These are phyloP conservation scores for Candida qinlingensis DNA, from an alignment of 805 yeast species.

Conservation along the genomic window DNA sequence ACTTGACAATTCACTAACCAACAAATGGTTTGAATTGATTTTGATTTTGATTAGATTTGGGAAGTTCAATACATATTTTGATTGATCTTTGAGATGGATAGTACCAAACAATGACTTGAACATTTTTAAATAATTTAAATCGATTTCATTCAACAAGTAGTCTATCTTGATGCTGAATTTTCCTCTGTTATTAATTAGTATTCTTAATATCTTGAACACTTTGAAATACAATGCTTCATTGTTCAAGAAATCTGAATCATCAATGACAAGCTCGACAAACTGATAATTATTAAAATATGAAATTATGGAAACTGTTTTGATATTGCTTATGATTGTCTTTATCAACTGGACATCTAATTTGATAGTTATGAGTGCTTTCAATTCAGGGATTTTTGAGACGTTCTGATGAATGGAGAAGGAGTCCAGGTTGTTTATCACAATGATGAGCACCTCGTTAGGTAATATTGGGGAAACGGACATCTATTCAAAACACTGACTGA, in stretches of 20 bases:
- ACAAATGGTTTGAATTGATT: conserved; percentile 20
- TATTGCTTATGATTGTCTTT: conserved; percentile 9
- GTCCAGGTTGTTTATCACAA: conserved; percentile 6
- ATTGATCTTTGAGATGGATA: not conserved
- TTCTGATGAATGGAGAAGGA: not conserved
- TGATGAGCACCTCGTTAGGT: conserved; percentile 8
- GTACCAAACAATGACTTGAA: conserved; percentile 18
- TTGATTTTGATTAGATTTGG: conserved; percentile 13
- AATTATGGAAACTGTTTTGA: conserved; percentile 3
- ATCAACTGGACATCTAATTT: conserved; percentile 2
- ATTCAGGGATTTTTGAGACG: conserved; percentile 11
- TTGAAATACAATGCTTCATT: conserved; percentile 7
- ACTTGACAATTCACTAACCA: conserved; percentile 5
- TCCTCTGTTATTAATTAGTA: conserved; percentile 4
- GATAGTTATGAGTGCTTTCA: conserved; percentile 11
- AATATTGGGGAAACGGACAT: conserved; percentile 2
- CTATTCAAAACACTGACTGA: too few relatives aligned
- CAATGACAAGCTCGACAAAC: conserved; percentile 14
- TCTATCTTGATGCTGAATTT: conserved; percentile 9
- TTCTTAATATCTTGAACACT: conserved; percentile 3
- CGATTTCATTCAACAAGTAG: conserved; percentile 12
- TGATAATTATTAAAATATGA: conserved; percentile 12
- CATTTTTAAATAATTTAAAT: conserved; percentile 18
- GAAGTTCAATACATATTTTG: conserved; percentile 1
- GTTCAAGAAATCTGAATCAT: conserved; percentile 9